Base-by-base conservation (phyloP, 805 yeast species). In the Zygotorulaspora sp. region DNA sequence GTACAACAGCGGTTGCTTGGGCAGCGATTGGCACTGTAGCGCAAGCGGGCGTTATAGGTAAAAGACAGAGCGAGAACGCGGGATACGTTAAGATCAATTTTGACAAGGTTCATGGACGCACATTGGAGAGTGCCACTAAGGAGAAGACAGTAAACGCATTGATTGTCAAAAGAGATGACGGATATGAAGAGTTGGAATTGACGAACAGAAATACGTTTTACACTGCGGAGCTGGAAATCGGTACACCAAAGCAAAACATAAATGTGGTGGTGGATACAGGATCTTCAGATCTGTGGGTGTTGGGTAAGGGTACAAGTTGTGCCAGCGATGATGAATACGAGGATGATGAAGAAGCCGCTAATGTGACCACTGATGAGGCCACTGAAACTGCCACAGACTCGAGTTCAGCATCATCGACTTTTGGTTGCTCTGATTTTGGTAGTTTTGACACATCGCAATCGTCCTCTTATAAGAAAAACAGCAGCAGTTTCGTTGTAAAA, bases 191-290 rank as follows among this genome's bases (percentile, higher is more conserved):
- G 28, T 30, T 37, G 7, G 35, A 26, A 17, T 14, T 75, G 19
- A 48, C 43, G 8, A 74, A 74, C 43, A 61, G 65, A 32, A 44
- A 52, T 6, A 61, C 67, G 6, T 75, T 72, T 43, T 75, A 72
- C 49, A 56, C 70, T 15, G 70, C 68, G 1, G 58, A 59, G 12
- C 35, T 72, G 20, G 47, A 52, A 17, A 48, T 80, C 12, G 87
- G 88, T 2, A 72, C 81, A 0, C 68, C 75, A 1, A 50, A 63
- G 1, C 78, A 78, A 47, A 52, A 58, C 14, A 64, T 79, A 3
- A 62, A 60, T 5, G 75, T 79, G 5, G 57, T 77, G 29, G 53
- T 80, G 9, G 88, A 80, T 50, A 80, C 86, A 1, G 88, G 87
- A 1, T 78, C 85, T 0, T 70, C 81, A 0, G 87, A 80, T 53